Evolutionary conservation across 768 basidiomycete genomes (phyloP).

Genomic region (Mycena floridula): DNA sequence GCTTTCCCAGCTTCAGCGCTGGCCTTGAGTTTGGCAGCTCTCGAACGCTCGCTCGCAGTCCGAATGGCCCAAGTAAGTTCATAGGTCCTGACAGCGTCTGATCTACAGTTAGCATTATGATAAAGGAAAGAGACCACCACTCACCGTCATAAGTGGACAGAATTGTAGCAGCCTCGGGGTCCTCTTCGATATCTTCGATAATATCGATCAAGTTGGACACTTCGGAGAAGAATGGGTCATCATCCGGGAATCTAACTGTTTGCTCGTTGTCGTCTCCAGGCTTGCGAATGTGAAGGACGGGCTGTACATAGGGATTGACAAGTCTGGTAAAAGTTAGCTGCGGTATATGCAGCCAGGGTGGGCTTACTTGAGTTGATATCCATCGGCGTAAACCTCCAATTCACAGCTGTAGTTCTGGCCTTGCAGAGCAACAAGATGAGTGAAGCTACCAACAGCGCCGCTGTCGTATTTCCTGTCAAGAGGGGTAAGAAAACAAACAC

Average conservation of each 20-base stretch:
- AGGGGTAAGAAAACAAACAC: not conserved
- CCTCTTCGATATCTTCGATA: constrained; percentile 86
- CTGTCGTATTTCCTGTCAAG: constrained; percentile 84
- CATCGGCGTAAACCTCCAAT: constrained; percentile 91
- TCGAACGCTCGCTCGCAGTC: constrained; percentile 64
- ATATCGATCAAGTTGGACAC: constrained; percentile 84
- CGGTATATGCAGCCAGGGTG: constrained; percentile 5
- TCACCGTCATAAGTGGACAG: constrained; percentile 81
- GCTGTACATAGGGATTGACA: constrained; percentile 91
- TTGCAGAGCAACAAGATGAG: constrained; percentile 86
- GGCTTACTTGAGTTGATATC: constrained; percentile 75
- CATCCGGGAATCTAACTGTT: constrained; percentile 63
- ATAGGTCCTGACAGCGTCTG: constrained; percentile 84
- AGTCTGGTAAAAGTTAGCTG: constrained; percentile 39
- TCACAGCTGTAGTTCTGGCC: constrained; percentile 93
- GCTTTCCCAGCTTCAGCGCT: constrained; percentile 1
- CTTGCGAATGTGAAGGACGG: constrained; percentile 78
- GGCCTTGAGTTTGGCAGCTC: constrained; percentile 27
- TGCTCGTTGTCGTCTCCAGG: constrained; percentile 79
- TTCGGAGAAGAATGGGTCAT: constrained; percentile 94
- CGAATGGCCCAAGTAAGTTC: constrained; percentile 94
- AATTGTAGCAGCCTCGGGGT: constrained; percentile 74
- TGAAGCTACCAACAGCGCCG: constrained; percentile 90
- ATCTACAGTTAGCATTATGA: constrained; percentile 3
- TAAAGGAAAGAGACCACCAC: constrained; percentile 8